phyloP scores from a whole-genome alignment of 2,329 filamentous ascomycete species.

The Polychaeton citri region DNA sequence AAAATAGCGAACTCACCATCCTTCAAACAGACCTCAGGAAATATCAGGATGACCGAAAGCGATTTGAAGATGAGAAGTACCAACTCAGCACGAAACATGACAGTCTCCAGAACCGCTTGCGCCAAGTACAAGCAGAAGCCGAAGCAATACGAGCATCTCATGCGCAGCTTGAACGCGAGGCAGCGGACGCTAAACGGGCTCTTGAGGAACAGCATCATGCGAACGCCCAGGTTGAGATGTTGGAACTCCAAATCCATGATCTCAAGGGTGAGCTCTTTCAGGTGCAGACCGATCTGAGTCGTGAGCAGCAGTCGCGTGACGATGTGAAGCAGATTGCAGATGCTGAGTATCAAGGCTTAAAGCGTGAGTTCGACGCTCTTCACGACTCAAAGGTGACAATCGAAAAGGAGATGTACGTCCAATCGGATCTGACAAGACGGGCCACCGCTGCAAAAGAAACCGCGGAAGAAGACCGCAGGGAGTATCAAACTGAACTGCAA shows the following conservation, averaged over 20 bases:
- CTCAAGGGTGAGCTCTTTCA: constrained; percentile 77
- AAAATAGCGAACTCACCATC: constrained; percentile 83
- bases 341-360: constrained; percentile 70
- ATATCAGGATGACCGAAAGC: constrained; percentile 65
- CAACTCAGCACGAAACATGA: constrained; percentile 63
- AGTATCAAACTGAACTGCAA: constrained; percentile 75
- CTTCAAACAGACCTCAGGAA: constrained; percentile 75
- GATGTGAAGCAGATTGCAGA: constrained; percentile 85
- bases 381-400: constrained; percentile 95
- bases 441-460: constrained; percentile 68
- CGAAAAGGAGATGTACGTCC: constrained; percentile 92
- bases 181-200: constrained; percentile 71
- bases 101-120: constrained; percentile 59
- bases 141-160: constrained; percentile 79
- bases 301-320: constrained; percentile 84
- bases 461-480: constrained; percentile 78
- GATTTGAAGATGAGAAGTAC: constrained; percentile 66
- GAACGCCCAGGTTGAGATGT: constrained; percentile 73
- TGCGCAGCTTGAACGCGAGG: constrained; percentile 72
- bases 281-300: constrained; percentile 75
- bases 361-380: constrained; percentile 71
- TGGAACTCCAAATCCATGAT: constrained; percentile 77
- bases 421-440: constrained; percentile 80
- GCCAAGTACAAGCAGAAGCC: constrained; percentile 76
- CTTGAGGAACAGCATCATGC: constrained; percentile 82